Evolutionary conservation across 2,329 filamentous ascomycete genomes (phyloP).

Genomic region (Diaporthe sp.): DNA sequence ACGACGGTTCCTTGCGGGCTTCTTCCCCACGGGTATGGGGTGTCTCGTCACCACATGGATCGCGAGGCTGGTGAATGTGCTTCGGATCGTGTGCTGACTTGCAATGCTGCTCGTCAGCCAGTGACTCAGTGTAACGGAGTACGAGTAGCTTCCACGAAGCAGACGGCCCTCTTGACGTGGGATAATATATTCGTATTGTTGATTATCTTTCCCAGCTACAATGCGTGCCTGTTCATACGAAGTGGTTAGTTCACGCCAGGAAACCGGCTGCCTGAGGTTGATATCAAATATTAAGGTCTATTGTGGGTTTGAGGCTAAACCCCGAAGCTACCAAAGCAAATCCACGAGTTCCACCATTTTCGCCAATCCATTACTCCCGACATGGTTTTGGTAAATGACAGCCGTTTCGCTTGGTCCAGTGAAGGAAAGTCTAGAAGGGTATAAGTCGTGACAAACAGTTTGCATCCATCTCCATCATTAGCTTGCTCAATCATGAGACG

Average conservation of each 20-base stretch:
- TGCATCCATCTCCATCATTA: conserved; percentile 39
- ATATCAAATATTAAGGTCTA: conserved; percentile 34
- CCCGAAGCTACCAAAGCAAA: conserved; percentile 28
- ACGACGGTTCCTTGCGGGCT: too few species aligned
- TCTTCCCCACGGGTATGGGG: not conserved
- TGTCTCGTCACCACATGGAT: not conserved
- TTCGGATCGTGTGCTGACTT: not conserved
- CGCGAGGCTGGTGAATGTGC: not conserved
- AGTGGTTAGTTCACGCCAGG: too few species aligned
- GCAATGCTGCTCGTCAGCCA: not conserved
- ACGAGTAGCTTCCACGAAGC: not conserved
- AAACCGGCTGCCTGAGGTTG: not conserved
- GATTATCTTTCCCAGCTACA: not conserved
- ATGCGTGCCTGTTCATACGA: not conserved
- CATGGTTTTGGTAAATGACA: conserved; percentile 40
- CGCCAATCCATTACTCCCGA: conserved; percentile 36
- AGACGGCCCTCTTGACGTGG: not conserved
- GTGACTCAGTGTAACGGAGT: not conserved
- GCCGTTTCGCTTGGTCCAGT: conserved; percentile 35
- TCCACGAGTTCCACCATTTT: conserved; percentile 38
- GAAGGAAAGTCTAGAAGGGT: conserved; percentile 43
- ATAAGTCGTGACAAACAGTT: conserved; percentile 40
- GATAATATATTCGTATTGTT: not conserved
- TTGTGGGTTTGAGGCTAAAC: not conserved
- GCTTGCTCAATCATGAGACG: conserved; percentile 40